Conservation (phyloP, 805 yeast genomes). For the Kuraishia capsulata region DNA sequence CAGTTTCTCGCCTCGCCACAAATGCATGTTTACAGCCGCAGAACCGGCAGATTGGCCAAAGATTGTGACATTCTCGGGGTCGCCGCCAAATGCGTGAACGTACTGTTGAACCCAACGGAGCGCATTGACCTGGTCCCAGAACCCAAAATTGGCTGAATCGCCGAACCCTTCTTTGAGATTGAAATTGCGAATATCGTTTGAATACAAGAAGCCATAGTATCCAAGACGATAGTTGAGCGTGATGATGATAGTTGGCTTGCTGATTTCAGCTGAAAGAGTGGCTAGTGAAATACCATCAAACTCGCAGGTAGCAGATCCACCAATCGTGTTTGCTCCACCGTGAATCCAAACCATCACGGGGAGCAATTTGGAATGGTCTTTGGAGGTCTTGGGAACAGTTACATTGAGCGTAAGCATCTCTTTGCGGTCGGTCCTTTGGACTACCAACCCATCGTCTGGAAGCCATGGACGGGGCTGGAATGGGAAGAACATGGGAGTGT, state of each 20-base stretch:
- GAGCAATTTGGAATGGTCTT: background rate
- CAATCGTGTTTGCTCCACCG: conserved; percentile 11
- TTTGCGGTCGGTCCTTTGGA: conserved; percentile 4
- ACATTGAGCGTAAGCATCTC: conserved; percentile 6
- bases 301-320: conserved; percentile 3
- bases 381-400: conserved; percentile 1
- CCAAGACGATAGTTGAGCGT: conserved; percentile 11
- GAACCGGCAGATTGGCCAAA: conserved; percentile 15
- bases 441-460: background rate
- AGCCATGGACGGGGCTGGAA: conserved; percentile 7
- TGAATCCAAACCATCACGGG: conserved; percentile 12
- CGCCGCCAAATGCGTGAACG: conserved; percentile 13
- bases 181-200: conserved; percentile 6
- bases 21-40: conserved; percentile 5
- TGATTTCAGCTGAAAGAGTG: background rate
- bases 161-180: conserved; percentile 3
- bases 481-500: conserved; percentile 2
- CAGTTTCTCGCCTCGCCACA: conserved; percentile 4
- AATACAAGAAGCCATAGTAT: conserved; percentile 11
- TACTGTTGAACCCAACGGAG: conserved; percentile 11
- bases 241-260: conserved; percentile 7
- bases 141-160: conserved; percentile 9
- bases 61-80: conserved; percentile 9
- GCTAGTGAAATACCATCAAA: conserved; percentile 3
- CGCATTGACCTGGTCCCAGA: conserved; percentile 13